Evolutionary conservation across 768 basidiomycete species (phyloP).

Genomic region (Russula abietina): DNA sequence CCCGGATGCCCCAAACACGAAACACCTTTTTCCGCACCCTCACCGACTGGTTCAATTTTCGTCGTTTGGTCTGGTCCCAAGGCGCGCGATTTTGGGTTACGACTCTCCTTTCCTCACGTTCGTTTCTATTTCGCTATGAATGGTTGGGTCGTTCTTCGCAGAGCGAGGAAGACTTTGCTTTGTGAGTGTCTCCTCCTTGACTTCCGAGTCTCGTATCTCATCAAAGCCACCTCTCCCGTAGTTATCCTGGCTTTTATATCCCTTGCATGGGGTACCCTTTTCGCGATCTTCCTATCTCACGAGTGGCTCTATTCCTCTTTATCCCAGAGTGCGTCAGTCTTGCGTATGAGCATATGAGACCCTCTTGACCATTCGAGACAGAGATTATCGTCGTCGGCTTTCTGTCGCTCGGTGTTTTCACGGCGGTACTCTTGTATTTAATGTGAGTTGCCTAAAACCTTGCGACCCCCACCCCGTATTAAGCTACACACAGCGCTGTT

Average conservation of each 20-base stretch:
- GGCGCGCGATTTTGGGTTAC: neutral
- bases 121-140: conserved; percentile 5
- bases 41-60: conserved; percentile 22
- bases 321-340: conserved; percentile 15
- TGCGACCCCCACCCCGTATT: neutral
- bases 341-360: neutral
- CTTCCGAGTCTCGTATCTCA: neutral
- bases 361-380: neutral
- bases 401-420: conserved; percentile 4
- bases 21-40: neutral
- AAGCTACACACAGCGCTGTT: conserved; percentile 9
- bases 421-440: conserved; percentile 21
- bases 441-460: conserved; percentile 12
- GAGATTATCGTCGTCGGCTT: neutral
- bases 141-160: conserved; percentile 20
- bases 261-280: conserved; percentile 9
- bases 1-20: neutral
- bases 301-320: conserved; percentile 6
- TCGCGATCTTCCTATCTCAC: conserved; percentile 6
- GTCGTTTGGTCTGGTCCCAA: neutral
- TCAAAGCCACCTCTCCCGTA: neutral
- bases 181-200: conserved; percentile 2
- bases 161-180: conserved; percentile 16
- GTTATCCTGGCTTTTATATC: conserved; percentile 8
- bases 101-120: neutral